A percentile compares a stretch with the other conserved stretches of the same genome.
phyloP scores from a whole-genome alignment of 176 grass and related monocot species.

The Aechmea fasciata region DNA sequence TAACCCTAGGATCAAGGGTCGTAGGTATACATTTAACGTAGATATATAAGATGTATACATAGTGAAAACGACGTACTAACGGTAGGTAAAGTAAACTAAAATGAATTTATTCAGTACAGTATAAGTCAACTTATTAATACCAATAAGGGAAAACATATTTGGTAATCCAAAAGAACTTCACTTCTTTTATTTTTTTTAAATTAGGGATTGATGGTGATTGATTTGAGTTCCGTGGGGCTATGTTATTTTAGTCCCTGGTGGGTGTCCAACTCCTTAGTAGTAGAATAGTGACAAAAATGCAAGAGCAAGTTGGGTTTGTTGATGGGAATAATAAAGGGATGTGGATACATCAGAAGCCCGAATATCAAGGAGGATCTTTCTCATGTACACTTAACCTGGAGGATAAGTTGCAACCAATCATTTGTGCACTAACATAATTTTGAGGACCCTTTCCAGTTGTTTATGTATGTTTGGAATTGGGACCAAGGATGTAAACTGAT shows the following conservation, averaged over 20 bases:
- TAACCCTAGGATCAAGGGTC: too few relatives aligned
- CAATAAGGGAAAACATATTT: too few relatives aligned
- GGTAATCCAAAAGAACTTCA: neutral
- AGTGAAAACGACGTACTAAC: too few relatives aligned
- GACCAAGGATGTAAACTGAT: too few relatives aligned
- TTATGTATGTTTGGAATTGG: neutral
- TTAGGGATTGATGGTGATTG: constrained; percentile 17
- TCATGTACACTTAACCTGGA: constrained; percentile 22
- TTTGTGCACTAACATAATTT: constrained; percentile 7
- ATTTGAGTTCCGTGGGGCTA: neutral
- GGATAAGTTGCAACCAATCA: constrained; percentile 5
- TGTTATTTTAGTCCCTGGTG: constrained; percentile 17
- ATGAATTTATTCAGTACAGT: too few relatives aligned
- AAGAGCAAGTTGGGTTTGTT: constrained; percentile 19
- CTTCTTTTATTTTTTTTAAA: neutral
- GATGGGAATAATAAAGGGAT: constrained; percentile 23
- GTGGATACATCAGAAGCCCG: constrained; percentile 22
- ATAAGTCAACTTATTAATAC: too few relatives aligned
- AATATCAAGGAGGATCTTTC: constrained; percentile 23
- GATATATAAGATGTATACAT: too few relatives aligned
- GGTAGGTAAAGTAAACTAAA: too few relatives aligned
- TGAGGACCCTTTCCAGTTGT: neutral
- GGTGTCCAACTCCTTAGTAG: constrained; percentile 21
- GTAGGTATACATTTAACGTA: too few relatives aligned
- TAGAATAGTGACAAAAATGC: constrained; percentile 25